Conservation (phyloP, 2,329 filamentous ascomycete species). For the Aureobasidium melanogenum region DNA sequence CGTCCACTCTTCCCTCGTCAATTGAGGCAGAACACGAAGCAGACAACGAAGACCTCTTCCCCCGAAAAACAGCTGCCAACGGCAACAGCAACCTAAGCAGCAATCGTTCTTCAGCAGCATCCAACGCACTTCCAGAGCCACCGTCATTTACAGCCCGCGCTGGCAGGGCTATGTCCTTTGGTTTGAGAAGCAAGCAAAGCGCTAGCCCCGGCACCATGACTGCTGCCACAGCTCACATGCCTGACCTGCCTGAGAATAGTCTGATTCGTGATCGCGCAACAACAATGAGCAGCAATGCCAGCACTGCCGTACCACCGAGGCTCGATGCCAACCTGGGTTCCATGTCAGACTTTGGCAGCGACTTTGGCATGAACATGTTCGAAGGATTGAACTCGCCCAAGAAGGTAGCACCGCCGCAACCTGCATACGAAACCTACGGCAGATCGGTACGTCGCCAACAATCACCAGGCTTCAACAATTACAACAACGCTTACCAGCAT, state of each 20-base stretch:
- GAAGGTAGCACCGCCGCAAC: conserved; percentile 16
- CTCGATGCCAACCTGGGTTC: conserved; percentile 20
- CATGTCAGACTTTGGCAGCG: conserved; percentile 23
- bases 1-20: conserved; percentile 48
- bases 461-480: conserved; percentile 3
- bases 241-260: conserved; percentile 14
- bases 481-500: background rate
- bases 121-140: conserved; percentile 3
- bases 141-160: conserved; percentile 32
- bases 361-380: conserved; percentile 29
- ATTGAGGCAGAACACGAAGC: conserved; percentile 33
- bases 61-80: conserved; percentile 29
- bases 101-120: conserved; percentile 20
- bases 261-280: conserved; percentile 32
- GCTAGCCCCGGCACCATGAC: conserved; percentile 1
- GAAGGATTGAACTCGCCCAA: conserved; percentile 17
- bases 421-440: conserved; percentile 13
- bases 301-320: conserved; percentile 29
- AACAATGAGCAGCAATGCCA: conserved; percentile 31
- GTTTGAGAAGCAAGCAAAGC: conserved; percentile 27
- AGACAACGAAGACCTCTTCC: conserved; percentile 28
- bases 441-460: conserved; percentile 17
- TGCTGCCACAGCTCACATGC: conserved; percentile 1
- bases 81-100: conserved; percentile 30
- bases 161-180: conserved; percentile 46